These are phyloP conservation scores for Aspergillus jensenii DNA, from an alignment of 2,329 filamentous ascomycete genomes.

Conservation along the genomic window DNA sequence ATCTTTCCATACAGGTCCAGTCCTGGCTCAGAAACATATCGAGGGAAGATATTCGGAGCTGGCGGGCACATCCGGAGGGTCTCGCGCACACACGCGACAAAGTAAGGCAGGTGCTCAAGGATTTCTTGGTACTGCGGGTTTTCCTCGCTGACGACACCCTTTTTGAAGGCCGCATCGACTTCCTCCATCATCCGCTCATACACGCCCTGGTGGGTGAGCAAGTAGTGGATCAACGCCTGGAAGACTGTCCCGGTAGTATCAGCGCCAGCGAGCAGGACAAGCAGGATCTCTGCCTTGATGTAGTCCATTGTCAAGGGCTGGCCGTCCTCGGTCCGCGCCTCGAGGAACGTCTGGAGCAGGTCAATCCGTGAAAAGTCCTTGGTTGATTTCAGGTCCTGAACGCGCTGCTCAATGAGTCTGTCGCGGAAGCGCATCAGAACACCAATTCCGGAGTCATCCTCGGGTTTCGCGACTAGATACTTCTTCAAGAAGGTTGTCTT, in stretches of 20 bases:
- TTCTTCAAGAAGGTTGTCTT: constrained; percentile 55
- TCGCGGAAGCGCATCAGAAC: constrained; percentile 60
- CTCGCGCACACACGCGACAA: constrained; percentile 53
- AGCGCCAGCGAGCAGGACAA: constrained; percentile 53
- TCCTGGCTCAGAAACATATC: constrained; percentile 41
- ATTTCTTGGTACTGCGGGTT: constrained; percentile 47
- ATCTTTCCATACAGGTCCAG: constrained; percentile 41
- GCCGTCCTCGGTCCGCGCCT: constrained; percentile 46
- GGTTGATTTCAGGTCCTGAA: constrained; percentile 48
- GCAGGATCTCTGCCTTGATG: constrained; percentile 54
- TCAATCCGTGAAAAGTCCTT: constrained; percentile 49
- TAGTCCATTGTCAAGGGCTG: constrained; percentile 51
- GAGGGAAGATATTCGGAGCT: constrained; percentile 53
- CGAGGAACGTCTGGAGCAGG: constrained; percentile 53
- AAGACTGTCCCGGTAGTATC: constrained; percentile 55
- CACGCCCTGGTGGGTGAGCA: constrained; percentile 40
- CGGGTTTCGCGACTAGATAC: constrained; percentile 54
- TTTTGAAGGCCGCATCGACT: constrained; percentile 42
- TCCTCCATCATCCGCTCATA: constrained; percentile 51
- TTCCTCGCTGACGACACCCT: constrained; percentile 27
- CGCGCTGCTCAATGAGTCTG: constrained; percentile 50
- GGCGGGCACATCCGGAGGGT: constrained; percentile 52
- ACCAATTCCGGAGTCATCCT: constrained; percentile 56
- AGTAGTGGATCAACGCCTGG: constrained; percentile 47
- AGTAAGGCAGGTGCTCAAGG: constrained; percentile 46